These are phyloP conservation scores for Fusarium sp. DNA, from an alignment of 2,329 filamentous ascomycete species.

Conservation along the genomic window DNA sequence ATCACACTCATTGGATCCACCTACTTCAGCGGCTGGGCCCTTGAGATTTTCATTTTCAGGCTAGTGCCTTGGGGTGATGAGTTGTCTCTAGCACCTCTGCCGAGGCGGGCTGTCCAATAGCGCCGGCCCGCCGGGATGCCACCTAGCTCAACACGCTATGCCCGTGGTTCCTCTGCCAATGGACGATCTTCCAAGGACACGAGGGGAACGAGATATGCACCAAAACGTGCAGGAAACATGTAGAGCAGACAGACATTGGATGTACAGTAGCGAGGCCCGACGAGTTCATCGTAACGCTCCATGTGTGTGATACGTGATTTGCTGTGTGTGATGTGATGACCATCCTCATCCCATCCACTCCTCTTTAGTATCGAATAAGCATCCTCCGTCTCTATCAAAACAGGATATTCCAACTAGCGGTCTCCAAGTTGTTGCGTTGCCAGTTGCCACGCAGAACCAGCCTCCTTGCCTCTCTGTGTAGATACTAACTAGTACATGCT, in stretches of 20 bases:
- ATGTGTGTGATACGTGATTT: conserved; percentile 15
- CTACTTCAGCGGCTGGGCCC: conserved; percentile 18
- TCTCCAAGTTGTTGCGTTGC: conserved; percentile 17
- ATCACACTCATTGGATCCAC: background rate
- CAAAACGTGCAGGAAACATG: conserved; percentile 20
- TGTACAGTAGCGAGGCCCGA: conserved; percentile 26
- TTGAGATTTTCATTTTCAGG: conserved; percentile 18
- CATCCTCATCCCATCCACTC: conserved; percentile 9
- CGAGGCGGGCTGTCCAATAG: conserved; percentile 49
- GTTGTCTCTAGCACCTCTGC: conserved; percentile 54
- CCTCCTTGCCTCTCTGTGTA: background rate
- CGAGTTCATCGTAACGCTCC: conserved; percentile 27
- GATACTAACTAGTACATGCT: background rate
- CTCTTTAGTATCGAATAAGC: conserved; percentile 8
- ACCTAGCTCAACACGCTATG: conserved; percentile 31
- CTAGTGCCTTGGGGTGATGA: conserved; percentile 46
- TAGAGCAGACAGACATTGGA: background rate
- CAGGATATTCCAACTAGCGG: conserved; percentile 18
- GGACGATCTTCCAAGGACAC: conserved; percentile 21
- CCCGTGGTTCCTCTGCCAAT: conserved; percentile 37
- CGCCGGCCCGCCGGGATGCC: conserved; percentile 42
- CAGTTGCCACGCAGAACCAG: conserved; percentile 18
- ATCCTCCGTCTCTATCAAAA: conserved; percentile 10
- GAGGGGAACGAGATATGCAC: conserved; percentile 23
- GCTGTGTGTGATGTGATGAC: conserved; percentile 17